These are phyloP conservation scores for Aspergillus transmontanensis DNA, from an alignment of 2,329 filamentous ascomycete species.

Conservation along the genomic window DNA sequence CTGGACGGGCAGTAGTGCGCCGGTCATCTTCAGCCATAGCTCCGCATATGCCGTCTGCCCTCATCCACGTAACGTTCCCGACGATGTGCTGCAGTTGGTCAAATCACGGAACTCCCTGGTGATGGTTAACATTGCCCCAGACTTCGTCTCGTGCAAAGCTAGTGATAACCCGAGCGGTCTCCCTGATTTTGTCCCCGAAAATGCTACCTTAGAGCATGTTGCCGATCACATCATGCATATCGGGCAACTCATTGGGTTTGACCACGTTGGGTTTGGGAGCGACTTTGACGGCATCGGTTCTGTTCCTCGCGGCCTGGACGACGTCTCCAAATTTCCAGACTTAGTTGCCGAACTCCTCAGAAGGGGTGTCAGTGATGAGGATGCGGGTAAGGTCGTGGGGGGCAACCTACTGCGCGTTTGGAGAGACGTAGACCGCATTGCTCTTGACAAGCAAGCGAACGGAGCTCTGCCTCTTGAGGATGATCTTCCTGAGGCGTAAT, in stretches of 20 bases:
- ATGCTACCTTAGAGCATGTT: conserved; percentile 76
- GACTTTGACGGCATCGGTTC: conserved; percentile 74
- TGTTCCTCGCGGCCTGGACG: conserved; percentile 75
- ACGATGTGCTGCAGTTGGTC: conserved; percentile 77
- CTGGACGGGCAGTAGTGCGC: conserved; percentile 75
- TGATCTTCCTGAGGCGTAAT: conserved; percentile 14
- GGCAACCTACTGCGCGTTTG: conserved; percentile 83
- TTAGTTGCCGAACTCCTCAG: conserved; percentile 74
- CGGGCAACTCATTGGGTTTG: conserved; percentile 79
- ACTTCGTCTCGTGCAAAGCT: conserved; percentile 76
- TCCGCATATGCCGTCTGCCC: conserved; percentile 79
- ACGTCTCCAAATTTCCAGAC: conserved; percentile 80
- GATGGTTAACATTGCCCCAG: conserved; percentile 87
- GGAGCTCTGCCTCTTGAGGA: conserved; percentile 53
- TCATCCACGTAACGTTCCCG: conserved; percentile 87
- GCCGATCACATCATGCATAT: conserved; percentile 81
- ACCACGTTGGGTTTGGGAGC: conserved; percentile 83
- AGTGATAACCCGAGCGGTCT: conserved; percentile 63
- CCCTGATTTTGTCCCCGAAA: conserved; percentile 66
- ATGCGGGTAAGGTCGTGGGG: conserved; percentile 75
- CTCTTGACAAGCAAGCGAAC: conserved; percentile 62
- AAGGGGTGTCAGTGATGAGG: conserved; percentile 71
- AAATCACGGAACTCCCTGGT: conserved; percentile 73
- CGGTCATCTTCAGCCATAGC: conserved; percentile 87
- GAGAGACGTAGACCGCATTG: conserved; percentile 74